Evolutionary conservation across 1,139 yeast species (phyloP).

Genomic region (Scheffersomyces segobiensis): DNA sequence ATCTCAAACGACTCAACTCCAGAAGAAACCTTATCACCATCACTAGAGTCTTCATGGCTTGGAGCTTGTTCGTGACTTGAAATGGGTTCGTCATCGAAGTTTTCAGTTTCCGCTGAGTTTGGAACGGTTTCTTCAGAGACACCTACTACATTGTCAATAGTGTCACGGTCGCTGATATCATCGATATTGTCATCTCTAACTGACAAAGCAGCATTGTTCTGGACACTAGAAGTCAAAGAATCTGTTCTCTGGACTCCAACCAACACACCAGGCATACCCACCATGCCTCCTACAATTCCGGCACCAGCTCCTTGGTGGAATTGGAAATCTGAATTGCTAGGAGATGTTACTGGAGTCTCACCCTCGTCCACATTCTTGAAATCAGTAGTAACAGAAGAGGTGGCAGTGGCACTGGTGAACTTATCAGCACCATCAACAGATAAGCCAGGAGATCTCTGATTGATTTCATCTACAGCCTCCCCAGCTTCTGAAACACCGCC

Average conservation of each 20-base stretch:
- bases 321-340: constrained; percentile 53
- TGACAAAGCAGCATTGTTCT: constrained; percentile 87
- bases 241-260: constrained; percentile 61
- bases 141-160: constrained; percentile 38
- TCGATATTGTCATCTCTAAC: constrained; percentile 73
- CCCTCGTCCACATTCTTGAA: constrained; percentile 29
- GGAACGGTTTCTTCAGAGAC: constrained; percentile 17
- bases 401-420: constrained; percentile 29
- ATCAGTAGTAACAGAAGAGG: constrained; percentile 38
- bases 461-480: constrained; percentile 9
- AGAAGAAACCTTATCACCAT: constrained; percentile 45
- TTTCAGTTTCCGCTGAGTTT: constrained; percentile 18
- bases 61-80: constrained; percentile 14
- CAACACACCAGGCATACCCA: constrained; percentile 49
- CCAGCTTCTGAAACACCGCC: constrained; percentile 6
- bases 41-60: constrained; percentile 21
- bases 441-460: constrained; percentile 19
- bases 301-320: constrained; percentile 47
- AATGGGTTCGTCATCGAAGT: constrained; percentile 3
- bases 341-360: constrained; percentile 61
- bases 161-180: constrained; percentile 61
- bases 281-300: constrained; percentile 43
- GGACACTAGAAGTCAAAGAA: constrained; percentile 86
- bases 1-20: constrained; percentile 55
- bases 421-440: constrained; percentile 17